Percentiles rank a stretch among this genome's conserved stretches.
Conservation (phyloP, 495 filamentous ascomycete genomes). For the Daldinia vernicosa region DNA sequence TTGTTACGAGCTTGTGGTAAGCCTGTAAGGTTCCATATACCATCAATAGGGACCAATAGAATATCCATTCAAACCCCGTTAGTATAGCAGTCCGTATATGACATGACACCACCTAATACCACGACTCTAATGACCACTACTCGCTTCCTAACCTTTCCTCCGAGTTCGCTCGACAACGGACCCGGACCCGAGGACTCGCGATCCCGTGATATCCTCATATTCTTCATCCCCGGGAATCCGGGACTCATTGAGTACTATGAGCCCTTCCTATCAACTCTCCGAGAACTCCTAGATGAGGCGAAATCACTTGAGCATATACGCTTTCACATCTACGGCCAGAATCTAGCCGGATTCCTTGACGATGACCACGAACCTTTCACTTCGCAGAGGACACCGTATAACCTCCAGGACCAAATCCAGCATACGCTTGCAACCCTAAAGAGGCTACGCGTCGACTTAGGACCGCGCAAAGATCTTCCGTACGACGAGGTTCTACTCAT, state of each 20-base stretch:
- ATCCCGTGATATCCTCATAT: constrained; percentile 51
- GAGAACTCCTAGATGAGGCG: constrained; percentile 46
- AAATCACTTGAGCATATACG: constrained; percentile 21
- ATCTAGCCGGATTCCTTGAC: constrained; percentile 77
- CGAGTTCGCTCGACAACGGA: constrained; percentile 9
- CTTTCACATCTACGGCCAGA: constrained; percentile 73
- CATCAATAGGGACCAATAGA: too few relatives aligned
- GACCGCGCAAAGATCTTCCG: constrained; percentile 22
- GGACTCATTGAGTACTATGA: constrained; percentile 85
- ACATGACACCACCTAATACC: not conserved
- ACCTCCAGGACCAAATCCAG: constrained; percentile 71
- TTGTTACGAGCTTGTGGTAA: too few relatives aligned
- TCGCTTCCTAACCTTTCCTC: constrained; percentile 35
- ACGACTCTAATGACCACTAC: constrained; percentile 4
- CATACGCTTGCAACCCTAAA: constrained; percentile 46
- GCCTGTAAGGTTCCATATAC: too few relatives aligned
- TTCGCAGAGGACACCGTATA: constrained; percentile 48
- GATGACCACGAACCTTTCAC: constrained; percentile 54
- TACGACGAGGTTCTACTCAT: constrained; percentile 74
- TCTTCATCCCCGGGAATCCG: constrained; percentile 87
- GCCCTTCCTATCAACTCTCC: constrained; percentile 66
- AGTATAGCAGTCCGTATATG: not conserved
- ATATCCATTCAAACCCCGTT: not conserved
- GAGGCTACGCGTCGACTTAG: constrained; percentile 28
- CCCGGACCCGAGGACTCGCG: not conserved